Conservation (phyloP, 495 filamentous ascomycete species). For the Penicillium paxilli region DNA sequence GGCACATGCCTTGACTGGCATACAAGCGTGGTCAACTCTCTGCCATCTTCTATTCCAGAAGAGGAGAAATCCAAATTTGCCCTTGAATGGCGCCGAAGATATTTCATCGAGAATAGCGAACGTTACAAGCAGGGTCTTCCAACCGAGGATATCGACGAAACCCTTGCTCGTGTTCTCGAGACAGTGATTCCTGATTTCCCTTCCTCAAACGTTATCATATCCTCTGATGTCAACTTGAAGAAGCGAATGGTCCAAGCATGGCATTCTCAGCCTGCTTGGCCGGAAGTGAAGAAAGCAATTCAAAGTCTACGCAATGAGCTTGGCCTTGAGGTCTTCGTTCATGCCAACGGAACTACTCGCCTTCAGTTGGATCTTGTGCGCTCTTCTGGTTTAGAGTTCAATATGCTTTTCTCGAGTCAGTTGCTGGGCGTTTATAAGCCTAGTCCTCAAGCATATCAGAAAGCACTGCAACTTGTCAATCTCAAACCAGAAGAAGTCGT, state of each 20-base stretch:
- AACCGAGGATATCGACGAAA: constrained; percentile 51
- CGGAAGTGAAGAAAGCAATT: constrained; percentile 40
- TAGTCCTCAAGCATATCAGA: constrained; percentile 42
- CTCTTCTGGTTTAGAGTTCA: constrained; percentile 49
- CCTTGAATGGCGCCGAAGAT: constrained; percentile 48
- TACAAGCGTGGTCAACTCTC: constrained; percentile 22
- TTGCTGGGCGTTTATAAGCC: constrained; percentile 52
- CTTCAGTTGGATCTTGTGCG: constrained; percentile 52
- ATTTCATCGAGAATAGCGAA: constrained; percentile 43
- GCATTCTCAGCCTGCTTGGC: constrained; percentile 50
- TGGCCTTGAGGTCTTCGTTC: constrained; percentile 41
- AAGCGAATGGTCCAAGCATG: constrained; percentile 31
- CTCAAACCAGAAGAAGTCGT: constrained; percentile 47
- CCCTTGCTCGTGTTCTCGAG: constrained; percentile 38
- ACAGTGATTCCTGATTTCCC: constrained; percentile 24
- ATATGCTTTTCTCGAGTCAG: constrained; percentile 54
- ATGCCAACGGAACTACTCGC: constrained; percentile 56
- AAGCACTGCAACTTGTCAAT: constrained; percentile 43
- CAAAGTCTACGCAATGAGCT: constrained; percentile 18
- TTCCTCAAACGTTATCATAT: constrained; percentile 22
- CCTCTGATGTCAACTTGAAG: constrained; percentile 19
- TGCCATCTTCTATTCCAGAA: constrained; percentile 18
- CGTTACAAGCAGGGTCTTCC: constrained; percentile 32
- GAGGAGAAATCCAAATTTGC: constrained; percentile 36
- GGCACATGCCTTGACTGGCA: constrained; percentile 47